These are phyloP conservation scores for Mortierella sp. DNA, from an alignment of 371 early-diverging fungal species.

Conservation along the genomic window DNA sequence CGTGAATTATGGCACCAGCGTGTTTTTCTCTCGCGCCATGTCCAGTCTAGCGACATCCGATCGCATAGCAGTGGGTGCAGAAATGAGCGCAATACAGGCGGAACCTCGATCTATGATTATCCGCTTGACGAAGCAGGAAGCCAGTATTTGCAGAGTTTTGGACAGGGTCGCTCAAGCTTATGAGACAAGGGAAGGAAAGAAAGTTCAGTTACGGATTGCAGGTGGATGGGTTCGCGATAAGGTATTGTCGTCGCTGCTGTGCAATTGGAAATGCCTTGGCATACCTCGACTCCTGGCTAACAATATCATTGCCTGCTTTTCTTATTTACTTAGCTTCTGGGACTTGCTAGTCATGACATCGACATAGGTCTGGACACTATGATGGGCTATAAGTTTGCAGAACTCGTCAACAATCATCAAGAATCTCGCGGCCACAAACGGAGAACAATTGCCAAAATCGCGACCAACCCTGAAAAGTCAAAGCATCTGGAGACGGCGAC, in stretches of 20 bases:
- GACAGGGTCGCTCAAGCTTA: slow-evolving; percentile 67
- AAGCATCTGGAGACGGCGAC: slow-evolving; percentile 99
- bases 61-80: neutral
- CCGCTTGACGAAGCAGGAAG: slow-evolving; percentile 65
- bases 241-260: slow-evolving; percentile 55
- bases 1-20: neutral
- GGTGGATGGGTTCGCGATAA: slow-evolving; percentile 99
- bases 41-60: neutral
- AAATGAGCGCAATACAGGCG: neutral
- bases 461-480: slow-evolving; percentile 95
- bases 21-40: neutral
- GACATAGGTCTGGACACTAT: slow-evolving; percentile 97
- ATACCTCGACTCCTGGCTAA: no score
- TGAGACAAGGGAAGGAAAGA: slow-evolving; percentile 59
- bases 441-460: slow-evolving; percentile 83
- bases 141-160: slow-evolving; percentile 72
- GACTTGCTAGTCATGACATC: slow-evolving; percentile 90
- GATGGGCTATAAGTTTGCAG: slow-evolving; percentile 96
- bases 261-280: no score
- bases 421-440: slow-evolving; percentile 61
- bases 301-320: no score
- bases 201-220: slow-evolving; percentile 88
- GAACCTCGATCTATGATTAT: slow-evolving; percentile 22
- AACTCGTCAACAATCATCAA: slow-evolving; percentile 77
- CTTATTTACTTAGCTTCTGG: slow-evolving; percentile 79